Percentiles rank a stretch among this genome's conserved stretches.
phyloP scores from a whole-genome alignment of 139 green algal genomes.

The Penium margaritaceum region DNA sequence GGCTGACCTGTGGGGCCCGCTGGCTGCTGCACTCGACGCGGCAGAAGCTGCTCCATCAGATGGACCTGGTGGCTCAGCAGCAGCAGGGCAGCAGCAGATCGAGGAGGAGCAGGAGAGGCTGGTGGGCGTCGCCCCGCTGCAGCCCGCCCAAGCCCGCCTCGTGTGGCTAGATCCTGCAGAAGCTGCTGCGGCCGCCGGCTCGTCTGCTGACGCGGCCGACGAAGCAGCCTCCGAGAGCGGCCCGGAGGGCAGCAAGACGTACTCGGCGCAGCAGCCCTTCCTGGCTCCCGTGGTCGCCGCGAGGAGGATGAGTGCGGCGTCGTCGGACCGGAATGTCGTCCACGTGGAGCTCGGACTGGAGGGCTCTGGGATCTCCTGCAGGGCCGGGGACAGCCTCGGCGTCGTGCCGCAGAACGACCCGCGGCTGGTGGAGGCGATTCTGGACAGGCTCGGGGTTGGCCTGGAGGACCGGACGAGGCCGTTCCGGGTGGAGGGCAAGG shows the following conservation, averaged over 20 bases:
- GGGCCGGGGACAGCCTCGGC: conserved; percentile 76
- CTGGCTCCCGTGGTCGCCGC: conserved; percentile 2
- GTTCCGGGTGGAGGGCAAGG: conserved; percentile 41
- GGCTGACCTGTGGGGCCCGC: conserved; percentile 62
- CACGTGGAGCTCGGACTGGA: conserved; percentile 71
- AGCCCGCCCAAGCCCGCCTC: conserved; percentile 29
- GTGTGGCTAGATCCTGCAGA: neutral
- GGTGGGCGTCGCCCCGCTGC: conserved; percentile 63
- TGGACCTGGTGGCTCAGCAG: neutral
- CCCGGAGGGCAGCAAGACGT: neutral
- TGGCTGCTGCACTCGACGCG: conserved; percentile 44
- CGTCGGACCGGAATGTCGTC: conserved; percentile 60
- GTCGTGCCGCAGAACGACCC: conserved; percentile 69
- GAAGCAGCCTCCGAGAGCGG: conserved; percentile 21
- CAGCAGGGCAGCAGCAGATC: neutral
- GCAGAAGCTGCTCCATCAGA: neutral
- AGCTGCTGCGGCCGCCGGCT: neutral
- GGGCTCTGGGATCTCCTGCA: conserved; percentile 56
- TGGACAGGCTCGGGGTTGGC: conserved; percentile 52
- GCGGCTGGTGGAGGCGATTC: conserved; percentile 56
- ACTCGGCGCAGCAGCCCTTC: conserved; percentile 1
- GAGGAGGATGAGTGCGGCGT: conserved; percentile 26
- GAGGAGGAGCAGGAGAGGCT: conserved; percentile 33
- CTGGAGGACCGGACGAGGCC: neutral
- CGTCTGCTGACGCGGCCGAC: conserved; percentile 20